Conservation (phyloP, 345 rosid genomes). For the Aquilaria malaccensis region DNA sequence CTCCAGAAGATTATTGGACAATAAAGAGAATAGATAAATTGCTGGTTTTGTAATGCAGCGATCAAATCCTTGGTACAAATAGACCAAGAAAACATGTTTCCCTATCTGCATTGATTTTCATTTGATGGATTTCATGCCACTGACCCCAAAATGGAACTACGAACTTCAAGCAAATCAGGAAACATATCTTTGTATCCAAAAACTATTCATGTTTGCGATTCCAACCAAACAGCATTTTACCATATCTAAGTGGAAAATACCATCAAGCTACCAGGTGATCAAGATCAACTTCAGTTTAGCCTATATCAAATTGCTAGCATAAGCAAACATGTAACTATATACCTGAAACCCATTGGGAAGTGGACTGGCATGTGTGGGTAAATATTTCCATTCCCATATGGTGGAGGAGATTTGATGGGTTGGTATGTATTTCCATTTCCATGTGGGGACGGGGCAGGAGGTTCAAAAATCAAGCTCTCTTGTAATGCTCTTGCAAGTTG, state of each 20-base stretch:
- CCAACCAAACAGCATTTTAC: no score
- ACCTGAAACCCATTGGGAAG: conserved; percentile 75
- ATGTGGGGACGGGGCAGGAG: conserved; percentile 35
- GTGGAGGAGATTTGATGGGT: conserved; percentile 31
- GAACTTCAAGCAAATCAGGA: no score
- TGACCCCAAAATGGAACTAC: no score
- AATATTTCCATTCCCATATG: conserved; percentile 29
- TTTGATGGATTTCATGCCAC: no score
- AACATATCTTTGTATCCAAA: no score
- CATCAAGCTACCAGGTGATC: neutral
- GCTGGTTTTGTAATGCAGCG: no score
- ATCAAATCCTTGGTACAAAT: no score
- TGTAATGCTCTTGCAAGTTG: conserved; percentile 87
- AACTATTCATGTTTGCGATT: no score
- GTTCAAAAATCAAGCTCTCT: conserved; percentile 67
- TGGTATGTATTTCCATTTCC: conserved; percentile 28
- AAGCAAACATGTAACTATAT: conserved; percentile 13
- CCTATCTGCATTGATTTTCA: no score
- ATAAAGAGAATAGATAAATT: neutral
- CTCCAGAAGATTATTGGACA: neutral
- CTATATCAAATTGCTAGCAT: neutral
- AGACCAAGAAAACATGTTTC: no score
- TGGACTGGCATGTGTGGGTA: conserved; percentile 46
- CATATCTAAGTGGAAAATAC: neutral
- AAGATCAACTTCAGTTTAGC: neutral